Percentiles rank a stretch among this genome's conserved stretches.
phyloP scores from a whole-genome alignment of 2,329 filamentous ascomycete genomes.

The Cryoendolithus antarcticus region DNA sequence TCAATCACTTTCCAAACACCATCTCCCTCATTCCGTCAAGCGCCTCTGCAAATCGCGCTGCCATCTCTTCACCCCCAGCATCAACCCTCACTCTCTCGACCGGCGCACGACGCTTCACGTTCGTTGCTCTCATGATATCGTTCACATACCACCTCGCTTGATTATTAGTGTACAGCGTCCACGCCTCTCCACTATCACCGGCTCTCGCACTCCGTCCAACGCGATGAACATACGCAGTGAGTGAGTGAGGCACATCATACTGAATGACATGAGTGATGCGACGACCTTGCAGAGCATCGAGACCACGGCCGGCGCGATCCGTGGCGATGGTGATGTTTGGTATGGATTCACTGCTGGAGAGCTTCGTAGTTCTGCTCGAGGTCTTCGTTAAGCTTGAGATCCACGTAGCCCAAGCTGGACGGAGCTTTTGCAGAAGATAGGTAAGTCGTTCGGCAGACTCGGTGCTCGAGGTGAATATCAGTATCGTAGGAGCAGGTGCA shows the following conservation, averaged over 20 bases:
- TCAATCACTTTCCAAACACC: constrained; percentile 26
- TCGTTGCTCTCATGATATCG: constrained; percentile 52
- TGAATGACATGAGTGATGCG: constrained; percentile 77
- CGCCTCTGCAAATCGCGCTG: constrained; percentile 38
- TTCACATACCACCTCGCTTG: constrained; percentile 91
- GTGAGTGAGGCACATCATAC: constrained; percentile 76
- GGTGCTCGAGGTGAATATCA: constrained; percentile 87
- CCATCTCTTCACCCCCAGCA: constrained; percentile 12
- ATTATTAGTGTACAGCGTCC: constrained; percentile 70
- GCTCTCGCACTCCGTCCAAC: constrained; percentile 84
- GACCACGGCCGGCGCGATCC: constrained; percentile 81
- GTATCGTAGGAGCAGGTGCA: constrained; percentile 31
- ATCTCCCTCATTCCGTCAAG: constrained; percentile 52
- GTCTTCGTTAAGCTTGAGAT: constrained; percentile 35
- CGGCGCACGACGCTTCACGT: constrained; percentile 36
- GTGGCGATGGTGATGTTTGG: constrained; percentile 70
- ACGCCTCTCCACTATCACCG: constrained; percentile 61
- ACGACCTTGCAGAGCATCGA: constrained; percentile 46
- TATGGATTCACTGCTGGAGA: constrained; percentile 51
- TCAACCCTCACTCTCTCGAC: constrained; percentile 28
- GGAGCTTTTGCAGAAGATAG: constrained; percentile 48
- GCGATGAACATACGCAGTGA: constrained; percentile 78
- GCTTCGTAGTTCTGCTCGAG: constrained; percentile 46
- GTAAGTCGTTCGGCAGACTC: constrained; percentile 79
- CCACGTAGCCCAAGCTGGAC: constrained; percentile 15